Base-by-base conservation (phyloP, 2,329 filamentous ascomycete species). In the Colletotrichum tofieldiae region DNA sequence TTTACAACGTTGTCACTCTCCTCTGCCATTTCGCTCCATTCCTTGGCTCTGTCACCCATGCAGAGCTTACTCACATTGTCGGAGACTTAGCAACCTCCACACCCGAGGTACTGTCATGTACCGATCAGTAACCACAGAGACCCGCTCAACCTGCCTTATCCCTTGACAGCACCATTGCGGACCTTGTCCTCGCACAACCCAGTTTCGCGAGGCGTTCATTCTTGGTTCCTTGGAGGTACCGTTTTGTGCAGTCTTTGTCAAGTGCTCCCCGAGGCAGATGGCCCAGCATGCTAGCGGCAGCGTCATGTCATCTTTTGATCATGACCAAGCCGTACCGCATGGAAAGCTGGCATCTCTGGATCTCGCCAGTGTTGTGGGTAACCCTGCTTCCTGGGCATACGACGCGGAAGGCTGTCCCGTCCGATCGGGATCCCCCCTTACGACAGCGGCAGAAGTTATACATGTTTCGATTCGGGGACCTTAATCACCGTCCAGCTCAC, bases 31-130 rank as follows among this genome's bases (percentile, higher is more conserved):
- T n/a, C 41, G 29, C 29, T 39, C 9, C 47, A 43, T 62, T 61
- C 65, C 54, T 65, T 54, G 65, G 51, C 49, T 37, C n/a, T 35
- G 47, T 62, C 32, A 61, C 58, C 60, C 71, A 62, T 73, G 71
- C 71, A 73, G 61, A 73, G 71, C 71, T 73, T 73, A 66, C 71
- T 73, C 67, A 71, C 47, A 26, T 52, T 58, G 59, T 73, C 71
- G 71, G 71, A 41, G 67, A 63, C 71, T 71, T 71, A 45, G 51
- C 55, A 52, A 59, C 61, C 55, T 71, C 71, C 67, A 73, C 71
- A 45, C 35, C 71, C 67, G 55, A 73, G 35, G 71, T 73, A 71
- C 56, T 20, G 29, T 49, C 47, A 71, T 51, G 71, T 73, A 73
- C 67, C 67, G 55, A 39, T 59, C 61, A 65, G 70, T 72, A 39